These are phyloP conservation scores for Leucocoprinus sp. DNA, from an alignment of 768 basidiomycete genomes.

Conservation along the genomic window DNA sequence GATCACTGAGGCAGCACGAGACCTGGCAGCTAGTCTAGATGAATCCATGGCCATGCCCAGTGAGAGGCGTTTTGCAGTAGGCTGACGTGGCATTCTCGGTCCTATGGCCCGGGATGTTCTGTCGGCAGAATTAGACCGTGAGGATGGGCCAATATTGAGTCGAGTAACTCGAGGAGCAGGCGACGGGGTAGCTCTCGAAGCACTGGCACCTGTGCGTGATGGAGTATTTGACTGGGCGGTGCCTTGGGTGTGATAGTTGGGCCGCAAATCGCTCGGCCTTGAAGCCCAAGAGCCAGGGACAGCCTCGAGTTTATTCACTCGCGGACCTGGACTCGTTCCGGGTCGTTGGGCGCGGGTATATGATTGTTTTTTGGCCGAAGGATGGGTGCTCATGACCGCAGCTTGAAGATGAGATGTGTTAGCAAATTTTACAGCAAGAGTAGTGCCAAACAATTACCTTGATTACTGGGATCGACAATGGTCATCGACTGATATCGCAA, in stretches of 20 bases:
- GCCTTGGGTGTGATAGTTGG: neutral
- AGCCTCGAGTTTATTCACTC: conserved; percentile 4
- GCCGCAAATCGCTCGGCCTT: conserved; percentile 8
- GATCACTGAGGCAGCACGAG: conserved; percentile 1
- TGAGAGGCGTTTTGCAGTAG: conserved; percentile 5
- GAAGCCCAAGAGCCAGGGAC: conserved; percentile 10
- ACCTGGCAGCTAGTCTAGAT: conserved; percentile 4
- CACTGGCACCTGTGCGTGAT: neutral
- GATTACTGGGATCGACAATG: conserved; percentile 7
- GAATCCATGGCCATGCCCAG: conserved; percentile 10
- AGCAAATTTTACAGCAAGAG: neutral
- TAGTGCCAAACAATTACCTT: neutral
- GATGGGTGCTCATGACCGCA: neutral
- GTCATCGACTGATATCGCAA: conserved; percentile 11
- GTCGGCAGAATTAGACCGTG: conserved; percentile 6
- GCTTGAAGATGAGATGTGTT: neutral
- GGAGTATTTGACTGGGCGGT: neutral
- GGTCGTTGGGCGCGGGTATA: neutral
- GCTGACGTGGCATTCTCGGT: conserved; percentile 4
- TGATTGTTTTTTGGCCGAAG: neutral
- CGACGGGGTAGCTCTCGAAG: neutral
- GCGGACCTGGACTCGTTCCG: neutral
- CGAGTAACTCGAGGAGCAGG: neutral
- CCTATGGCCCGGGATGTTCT: neutral
- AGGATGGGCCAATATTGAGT: neutral